These are phyloP conservation scores for Saturnispora serradocipensis DNA, from an alignment of 805 yeast genomes.

Conservation along the genomic window DNA sequence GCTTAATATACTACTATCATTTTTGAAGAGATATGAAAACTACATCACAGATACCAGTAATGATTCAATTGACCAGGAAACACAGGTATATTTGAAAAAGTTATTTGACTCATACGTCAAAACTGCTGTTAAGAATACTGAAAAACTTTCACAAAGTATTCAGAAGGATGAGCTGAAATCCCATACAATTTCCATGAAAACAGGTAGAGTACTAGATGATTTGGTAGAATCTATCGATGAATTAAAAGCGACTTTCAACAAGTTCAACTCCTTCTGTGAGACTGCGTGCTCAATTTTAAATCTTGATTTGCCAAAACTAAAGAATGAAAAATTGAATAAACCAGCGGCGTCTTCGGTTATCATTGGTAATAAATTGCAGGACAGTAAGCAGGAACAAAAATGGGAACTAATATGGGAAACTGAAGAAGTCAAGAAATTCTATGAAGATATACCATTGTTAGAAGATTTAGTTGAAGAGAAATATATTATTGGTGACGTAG, in stretches of 20 bases:
- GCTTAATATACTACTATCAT: constrained; percentile 35
- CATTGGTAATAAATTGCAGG: not conserved
- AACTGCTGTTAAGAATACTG: constrained; percentile 32
- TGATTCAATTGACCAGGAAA: constrained; percentile 13
- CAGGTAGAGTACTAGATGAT: constrained; percentile 47
- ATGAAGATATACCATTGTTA: constrained; percentile 43
- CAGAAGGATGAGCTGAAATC: constrained; percentile 31
- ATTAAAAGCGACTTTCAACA: constrained; percentile 29
- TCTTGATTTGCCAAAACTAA: constrained; percentile 30
- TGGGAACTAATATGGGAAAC: constrained; percentile 46
- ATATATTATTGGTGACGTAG: constrained; percentile 8
- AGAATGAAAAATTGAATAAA: constrained; percentile 21
- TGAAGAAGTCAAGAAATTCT: constrained; percentile 55
- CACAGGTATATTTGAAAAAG: constrained; percentile 21
- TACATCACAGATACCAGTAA: constrained; percentile 26
- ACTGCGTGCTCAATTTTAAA: constrained; percentile 35
- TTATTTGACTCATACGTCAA: constrained; percentile 36
- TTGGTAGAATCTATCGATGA: constrained; percentile 20
- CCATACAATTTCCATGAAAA: constrained; percentile 50
- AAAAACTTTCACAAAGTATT: constrained; percentile 29
- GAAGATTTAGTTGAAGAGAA: constrained; percentile 27
- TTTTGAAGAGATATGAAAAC: constrained; percentile 38
- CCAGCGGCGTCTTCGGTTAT: constrained; percentile 16
- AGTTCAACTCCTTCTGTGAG: constrained; percentile 35
- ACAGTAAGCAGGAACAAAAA: constrained; percentile 1